phyloP scores from a whole-genome alignment of 1,139 yeast genomes.

The Saccharomyces hybrid region DNA sequence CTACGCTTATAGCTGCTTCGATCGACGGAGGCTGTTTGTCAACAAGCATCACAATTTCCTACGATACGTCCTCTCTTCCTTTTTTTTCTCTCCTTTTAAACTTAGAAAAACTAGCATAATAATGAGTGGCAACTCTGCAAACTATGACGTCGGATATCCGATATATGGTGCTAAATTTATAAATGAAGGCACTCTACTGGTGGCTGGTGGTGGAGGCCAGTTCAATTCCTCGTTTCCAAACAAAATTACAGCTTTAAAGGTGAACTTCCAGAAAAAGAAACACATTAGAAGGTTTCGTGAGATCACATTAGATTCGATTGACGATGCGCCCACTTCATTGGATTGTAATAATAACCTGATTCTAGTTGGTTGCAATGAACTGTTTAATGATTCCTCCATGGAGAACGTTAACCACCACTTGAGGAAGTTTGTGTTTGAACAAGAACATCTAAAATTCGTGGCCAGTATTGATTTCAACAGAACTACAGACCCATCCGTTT shows the following conservation, averaged over 20 bases:
- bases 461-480: constrained; percentile 43
- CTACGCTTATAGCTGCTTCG: background rate
- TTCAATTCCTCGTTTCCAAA: constrained; percentile 85
- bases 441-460: constrained; percentile 55
- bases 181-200: constrained; percentile 53
- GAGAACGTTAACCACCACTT: constrained; percentile 65
- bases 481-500: constrained; percentile 41
- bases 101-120: background rate
- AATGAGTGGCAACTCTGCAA: constrained; percentile 30
- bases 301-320: constrained; percentile 50
- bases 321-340: constrained; percentile 70
- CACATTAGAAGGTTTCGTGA: constrained; percentile 58
- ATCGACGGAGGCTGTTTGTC: background rate
- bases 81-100: background rate
- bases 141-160: constrained; percentile 64
- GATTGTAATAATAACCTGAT: constrained; percentile 49
- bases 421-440: constrained; percentile 53
- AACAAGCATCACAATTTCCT: background rate
- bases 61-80: background rate
- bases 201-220: constrained; percentile 94
- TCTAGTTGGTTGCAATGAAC: constrained; percentile 70
- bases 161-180: constrained; percentile 71
- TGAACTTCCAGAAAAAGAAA: constrained; percentile 44
- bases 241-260: constrained; percentile 63
- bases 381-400: constrained; percentile 40